A percentile compares a stretch with the other conserved stretches of the same genome.
These are phyloP conservation scores for Parachaetomium inaequale DNA, from an alignment of 495 filamentous ascomycete genomes.

Conservation along the genomic window DNA sequence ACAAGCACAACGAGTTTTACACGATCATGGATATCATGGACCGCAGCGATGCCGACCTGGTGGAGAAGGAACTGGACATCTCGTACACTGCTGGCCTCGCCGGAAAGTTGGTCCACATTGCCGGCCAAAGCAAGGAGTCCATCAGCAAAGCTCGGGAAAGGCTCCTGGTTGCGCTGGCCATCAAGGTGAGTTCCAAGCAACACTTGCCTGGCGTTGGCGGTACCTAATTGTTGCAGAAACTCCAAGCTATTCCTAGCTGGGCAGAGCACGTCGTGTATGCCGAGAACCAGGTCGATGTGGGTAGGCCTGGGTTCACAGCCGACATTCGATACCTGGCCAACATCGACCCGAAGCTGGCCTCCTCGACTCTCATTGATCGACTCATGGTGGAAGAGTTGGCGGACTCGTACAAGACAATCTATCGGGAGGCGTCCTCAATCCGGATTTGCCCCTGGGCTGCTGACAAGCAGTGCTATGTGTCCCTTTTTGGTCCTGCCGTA, in stretches of 20 bases:
- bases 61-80: slow-evolving; percentile 30
- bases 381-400: not conserved
- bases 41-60: slow-evolving; percentile 13
- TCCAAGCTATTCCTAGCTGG: not conserved
- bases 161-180: slow-evolving; percentile 35
- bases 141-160: slow-evolving; percentile 31
- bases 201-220: not conserved
- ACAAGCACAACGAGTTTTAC: slow-evolving; percentile 12
- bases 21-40: slow-evolving; percentile 21
- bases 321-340: slow-evolving; percentile 34
- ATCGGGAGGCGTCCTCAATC: slow-evolving; percentile 18
- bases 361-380: slow-evolving; percentile 19
- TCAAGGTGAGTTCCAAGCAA: slow-evolving; percentile 31
- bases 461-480: slow-evolving; percentile 2
- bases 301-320: slow-evolving; percentile 6
- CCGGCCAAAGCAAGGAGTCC: slow-evolving; percentile 20
- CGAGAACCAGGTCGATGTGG: slow-evolving; percentile 30
- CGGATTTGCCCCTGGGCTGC: slow-evolving; percentile 22
- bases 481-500: slow-evolving; percentile 13
- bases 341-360: slow-evolving; percentile 21
- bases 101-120: slow-evolving; percentile 36
- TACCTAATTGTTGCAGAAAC: slow-evolving; percentile 7
- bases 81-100: slow-evolving; percentile 23
- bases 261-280: slow-evolving; percentile 36
- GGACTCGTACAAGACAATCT: slow-evolving; percentile 20